Base-by-base conservation (phyloP, 2,329 filamentous ascomycete species). In the Ceratocystis albifundus region DNA sequence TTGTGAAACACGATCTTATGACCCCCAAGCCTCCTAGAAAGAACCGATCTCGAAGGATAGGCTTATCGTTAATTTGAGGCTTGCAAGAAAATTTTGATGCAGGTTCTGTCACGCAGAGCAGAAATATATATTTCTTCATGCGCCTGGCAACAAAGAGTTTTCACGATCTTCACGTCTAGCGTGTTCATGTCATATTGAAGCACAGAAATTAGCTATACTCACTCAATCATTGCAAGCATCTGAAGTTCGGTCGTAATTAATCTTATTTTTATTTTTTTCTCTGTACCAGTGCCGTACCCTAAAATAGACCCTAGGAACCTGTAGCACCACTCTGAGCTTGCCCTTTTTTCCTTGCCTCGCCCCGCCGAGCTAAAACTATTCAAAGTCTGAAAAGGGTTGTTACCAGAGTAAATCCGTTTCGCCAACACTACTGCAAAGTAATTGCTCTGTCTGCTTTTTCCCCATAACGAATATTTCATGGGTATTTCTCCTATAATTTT, bases 321-420 rank as follows among this genome's bases (percentile, higher is more conserved):
- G 36, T 15, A 50, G 45, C 22, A 20, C 46, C n/a, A 28, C 25
- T 50, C 10, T 12, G 36, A 41, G 36, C 36, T 63, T 50, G 15
- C 45, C 22, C n/a, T 8, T 50, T 63, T 45, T 48, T 32, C 22
- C 45, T 50, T 63, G 44, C 28, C 61, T 63, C 12, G 44, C 61
- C 44, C 41, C 44, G 44, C 17, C 15, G 20, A 32, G 55, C 55
- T 59, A 59, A 59, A 59, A 63, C 61, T 50, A 63, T 48, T 50
- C 41, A 30, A 25, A 36, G 28, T 30, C 55, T 25, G 36, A 59
- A 59, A 59, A 36, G n/a, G 55, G 55, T 20, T 59, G 25, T 32
- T n/a, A 59, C 28, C 55, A 59, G 8, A 36, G 55, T 30, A 36
- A 32, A 32, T 36, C 36, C 55, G 5, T 32, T 59, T 59, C 36